Percentiles rank a stretch among this genome's conserved stretches.
These are phyloP conservation scores for Eucalyptus pauciflora DNA, from an alignment of 345 rosid species.

Conservation along the genomic window DNA sequence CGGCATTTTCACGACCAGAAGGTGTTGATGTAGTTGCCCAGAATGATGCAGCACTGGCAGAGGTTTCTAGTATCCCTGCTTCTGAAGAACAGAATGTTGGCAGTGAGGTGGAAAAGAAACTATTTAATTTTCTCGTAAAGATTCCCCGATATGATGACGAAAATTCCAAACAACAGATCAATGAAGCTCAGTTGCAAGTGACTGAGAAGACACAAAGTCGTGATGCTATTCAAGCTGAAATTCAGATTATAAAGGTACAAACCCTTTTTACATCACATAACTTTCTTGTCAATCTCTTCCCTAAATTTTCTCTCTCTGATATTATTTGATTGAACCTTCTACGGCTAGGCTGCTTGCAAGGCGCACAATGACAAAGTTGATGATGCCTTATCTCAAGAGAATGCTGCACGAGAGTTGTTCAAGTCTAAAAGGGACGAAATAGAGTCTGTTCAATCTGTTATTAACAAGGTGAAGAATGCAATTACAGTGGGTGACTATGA, in stretches of 20 bases:
- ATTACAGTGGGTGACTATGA: slow-evolving; percentile 48
- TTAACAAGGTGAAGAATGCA: slow-evolving; percentile 39
- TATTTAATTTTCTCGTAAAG: slow-evolving; percentile 40
- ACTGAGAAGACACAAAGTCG: slow-evolving; percentile 55
- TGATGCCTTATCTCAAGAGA: slow-evolving; percentile 44
- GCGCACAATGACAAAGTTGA: slow-evolving; percentile 21
- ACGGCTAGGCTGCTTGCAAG: slow-evolving; percentile 34
- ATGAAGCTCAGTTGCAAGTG: slow-evolving; percentile 33
- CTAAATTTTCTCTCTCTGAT: neutral
- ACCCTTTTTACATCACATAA: neutral
- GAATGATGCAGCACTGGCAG: slow-evolving; percentile 6
- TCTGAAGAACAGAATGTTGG: slow-evolving; percentile 19
- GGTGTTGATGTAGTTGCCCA: slow-evolving; percentile 1
- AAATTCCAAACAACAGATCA: slow-evolving; percentile 38
- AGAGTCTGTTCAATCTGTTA: slow-evolving; percentile 42
- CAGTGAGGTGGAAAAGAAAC: slow-evolving; percentile 32
- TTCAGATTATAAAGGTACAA: slow-evolving; percentile 34
- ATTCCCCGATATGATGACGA: slow-evolving; percentile 60
- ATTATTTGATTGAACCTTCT: neutral
- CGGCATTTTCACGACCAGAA: neutral
- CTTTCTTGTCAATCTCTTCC: neutral
- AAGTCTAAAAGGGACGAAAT: slow-evolving; percentile 61
- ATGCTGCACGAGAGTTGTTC: slow-evolving; percentile 36
- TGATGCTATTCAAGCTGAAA: slow-evolving; percentile 46
- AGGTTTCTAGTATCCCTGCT: slow-evolving; percentile 13